Evolutionary conservation across 345 rosid species (phyloP).

Genomic region (Bruguiera gymnorhiza): DNA sequence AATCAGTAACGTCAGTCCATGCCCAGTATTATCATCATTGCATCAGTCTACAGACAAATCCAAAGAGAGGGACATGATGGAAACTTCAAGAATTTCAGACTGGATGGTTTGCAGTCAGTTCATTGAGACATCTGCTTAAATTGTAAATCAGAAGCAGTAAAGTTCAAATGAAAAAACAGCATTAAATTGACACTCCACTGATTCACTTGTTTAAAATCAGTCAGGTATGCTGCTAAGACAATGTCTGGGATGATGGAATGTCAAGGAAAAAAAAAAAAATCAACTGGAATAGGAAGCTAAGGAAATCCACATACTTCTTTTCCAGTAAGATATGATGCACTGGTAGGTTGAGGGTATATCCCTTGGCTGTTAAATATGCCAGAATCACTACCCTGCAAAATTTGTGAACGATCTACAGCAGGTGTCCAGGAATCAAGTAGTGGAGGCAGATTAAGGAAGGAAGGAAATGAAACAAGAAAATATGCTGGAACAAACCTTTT

Average conservation of each 20-base stretch:
- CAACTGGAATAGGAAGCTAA: background rate
- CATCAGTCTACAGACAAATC: background rate
- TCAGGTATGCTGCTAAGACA: background rate
- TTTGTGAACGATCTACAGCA: conserved; percentile 10
- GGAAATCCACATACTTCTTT: conserved; percentile 52
- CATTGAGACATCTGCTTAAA: background rate
- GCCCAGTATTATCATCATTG: background rate
- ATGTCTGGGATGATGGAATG: background rate
- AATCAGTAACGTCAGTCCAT: background rate
- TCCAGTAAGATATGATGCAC: conserved; percentile 46
- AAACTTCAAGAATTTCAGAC: background rate
- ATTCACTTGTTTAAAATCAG: background rate
- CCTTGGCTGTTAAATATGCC: conserved; percentile 70
- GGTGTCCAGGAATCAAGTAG: conserved; percentile 9
- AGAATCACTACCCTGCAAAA: conserved; percentile 53
- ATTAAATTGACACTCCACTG: background rate
- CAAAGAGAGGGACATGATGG: background rate
- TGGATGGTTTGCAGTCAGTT: background rate
- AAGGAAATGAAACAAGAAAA: conserved; percentile 5
- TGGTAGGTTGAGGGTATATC: conserved; percentile 70
- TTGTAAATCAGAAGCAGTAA: background rate
- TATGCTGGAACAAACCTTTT: conserved; percentile 54
- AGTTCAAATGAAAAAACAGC: background rate
- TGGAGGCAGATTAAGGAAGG: background rate
- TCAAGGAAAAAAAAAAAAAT: background rate